Conservation (phyloP, 106 monocot genomes). For the Phalaenopsis aphrodite region DNA sequence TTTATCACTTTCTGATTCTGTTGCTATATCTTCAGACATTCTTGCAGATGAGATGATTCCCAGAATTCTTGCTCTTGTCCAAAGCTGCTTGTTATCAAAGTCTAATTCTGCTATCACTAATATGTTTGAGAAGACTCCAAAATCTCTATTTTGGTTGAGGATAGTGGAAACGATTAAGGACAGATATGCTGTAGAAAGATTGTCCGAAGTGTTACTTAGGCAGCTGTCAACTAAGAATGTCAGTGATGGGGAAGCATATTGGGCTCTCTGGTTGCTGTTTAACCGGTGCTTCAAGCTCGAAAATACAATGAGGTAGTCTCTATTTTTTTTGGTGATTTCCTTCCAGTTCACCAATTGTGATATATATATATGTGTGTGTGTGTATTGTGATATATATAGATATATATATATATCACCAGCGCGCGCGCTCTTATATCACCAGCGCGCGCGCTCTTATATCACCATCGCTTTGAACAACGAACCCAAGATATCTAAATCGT, state of each 20-base stretch:
- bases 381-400: not conserved
- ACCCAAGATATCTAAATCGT: no score
- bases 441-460: no score
- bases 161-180: conserved; percentile 64
- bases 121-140: conserved; percentile 30
- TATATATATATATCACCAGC: not conserved
- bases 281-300: conserved; percentile 31
- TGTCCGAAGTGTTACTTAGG: conserved; percentile 62
- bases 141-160: conserved; percentile 66
- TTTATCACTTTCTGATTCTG: conserved; percentile 21
- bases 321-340: not conserved
- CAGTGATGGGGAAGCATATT: conserved; percentile 74
- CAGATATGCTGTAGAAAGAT: conserved; percentile 68
- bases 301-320: conserved; percentile 41
- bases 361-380: no score
- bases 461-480: no score
- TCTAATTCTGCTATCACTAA: conserved; percentile 16
- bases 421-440: no score
- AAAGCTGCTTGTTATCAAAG: conserved; percentile 29
- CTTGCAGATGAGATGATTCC: conserved; percentile 43
- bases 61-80: conserved; percentile 45
- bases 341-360: not conserved
- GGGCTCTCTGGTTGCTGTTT: conserved; percentile 78
- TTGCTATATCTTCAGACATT: conserved; percentile 44
- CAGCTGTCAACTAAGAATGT: conserved; percentile 41